Conservation (phyloP, 768 basidiomycete species). For the Tricholoma sp. region DNA sequence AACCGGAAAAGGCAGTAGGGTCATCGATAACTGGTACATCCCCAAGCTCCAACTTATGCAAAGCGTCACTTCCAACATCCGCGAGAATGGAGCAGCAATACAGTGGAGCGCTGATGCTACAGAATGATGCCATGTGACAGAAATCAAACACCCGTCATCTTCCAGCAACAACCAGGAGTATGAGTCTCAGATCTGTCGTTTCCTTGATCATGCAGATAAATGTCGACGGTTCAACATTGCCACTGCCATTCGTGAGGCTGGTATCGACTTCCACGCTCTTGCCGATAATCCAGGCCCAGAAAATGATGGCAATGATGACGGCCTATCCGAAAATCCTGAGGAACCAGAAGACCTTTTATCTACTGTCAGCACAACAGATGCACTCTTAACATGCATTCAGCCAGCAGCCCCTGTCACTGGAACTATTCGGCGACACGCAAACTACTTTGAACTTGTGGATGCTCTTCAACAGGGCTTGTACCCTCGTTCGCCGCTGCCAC, state of each 20-base stretch:
- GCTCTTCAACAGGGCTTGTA: neutral
- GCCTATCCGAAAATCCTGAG: neutral
- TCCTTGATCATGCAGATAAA: conserved; percentile 7
- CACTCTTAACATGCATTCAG: neutral
- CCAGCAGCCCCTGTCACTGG: neutral
- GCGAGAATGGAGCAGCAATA: conserved; percentile 2
- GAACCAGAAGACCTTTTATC: neutral
- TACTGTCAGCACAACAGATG: neutral
- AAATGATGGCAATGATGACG: neutral
- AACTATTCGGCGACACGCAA: neutral
- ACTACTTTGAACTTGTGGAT: neutral
- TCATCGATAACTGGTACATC: neutral
- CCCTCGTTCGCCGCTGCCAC: neutral
- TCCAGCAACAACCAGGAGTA: conserved; percentile 6
- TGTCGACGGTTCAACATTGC: conserved; percentile 7
- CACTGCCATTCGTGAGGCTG: conserved; percentile 2
- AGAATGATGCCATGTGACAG: conserved; percentile 7
- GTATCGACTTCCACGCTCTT: neutral
- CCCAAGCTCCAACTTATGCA: neutral
- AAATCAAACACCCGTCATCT: conserved; percentile 4
- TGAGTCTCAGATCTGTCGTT: conserved; percentile 7
- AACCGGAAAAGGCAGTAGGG: neutral
- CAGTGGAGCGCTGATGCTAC: conserved; percentile 7
- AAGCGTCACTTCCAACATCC: neutral
- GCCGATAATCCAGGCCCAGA: neutral